phyloP scores from a whole-genome alignment of 2,329 filamentous ascomycete species.

The Fusarium keratoplasticum region DNA sequence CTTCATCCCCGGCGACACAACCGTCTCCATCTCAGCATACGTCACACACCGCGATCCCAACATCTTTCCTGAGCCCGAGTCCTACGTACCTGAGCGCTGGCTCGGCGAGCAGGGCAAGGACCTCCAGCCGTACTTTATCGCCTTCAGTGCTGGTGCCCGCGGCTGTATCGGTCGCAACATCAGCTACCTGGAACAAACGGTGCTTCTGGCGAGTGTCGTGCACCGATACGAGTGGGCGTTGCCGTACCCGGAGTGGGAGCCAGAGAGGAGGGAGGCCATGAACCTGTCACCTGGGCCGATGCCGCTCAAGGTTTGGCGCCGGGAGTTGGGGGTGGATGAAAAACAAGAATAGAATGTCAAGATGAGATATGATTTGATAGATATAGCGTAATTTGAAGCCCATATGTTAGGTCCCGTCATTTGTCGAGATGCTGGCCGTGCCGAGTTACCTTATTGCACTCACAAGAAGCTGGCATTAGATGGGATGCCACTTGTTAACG shows the following conservation, averaged over 20 bases:
- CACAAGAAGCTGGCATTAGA: background rate
- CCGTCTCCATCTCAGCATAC: slow-evolving; percentile 53
- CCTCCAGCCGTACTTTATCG: slow-evolving; percentile 52
- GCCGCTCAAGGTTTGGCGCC: slow-evolving; percentile 41
- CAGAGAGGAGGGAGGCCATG: slow-evolving; percentile 37
- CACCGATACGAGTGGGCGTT: slow-evolving; percentile 55
- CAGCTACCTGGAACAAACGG: slow-evolving; percentile 58
- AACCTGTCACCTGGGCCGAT: slow-evolving; percentile 35
- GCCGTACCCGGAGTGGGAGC: slow-evolving; percentile 32
- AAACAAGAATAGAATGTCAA: slow-evolving; percentile 1
- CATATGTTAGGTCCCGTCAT: background rate
- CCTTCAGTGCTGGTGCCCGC: slow-evolving; percentile 56
- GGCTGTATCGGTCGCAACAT: slow-evolving; percentile 57
- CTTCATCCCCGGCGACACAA: slow-evolving; percentile 51
- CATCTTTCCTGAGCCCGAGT: slow-evolving; percentile 54
- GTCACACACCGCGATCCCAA: slow-evolving; percentile 53
- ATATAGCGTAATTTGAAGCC: background rate
- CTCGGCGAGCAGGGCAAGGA: slow-evolving; percentile 49
- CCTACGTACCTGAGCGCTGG: slow-evolving; percentile 56
- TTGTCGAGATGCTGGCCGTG: background rate
- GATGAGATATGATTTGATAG: background rate
- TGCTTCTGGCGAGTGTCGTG: slow-evolving; percentile 56
- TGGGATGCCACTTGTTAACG: background rate
- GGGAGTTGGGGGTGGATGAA: slow-evolving; percentile 27
- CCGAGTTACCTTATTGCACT: background rate